phyloP scores from a whole-genome alignment of 2,329 filamentous ascomycete species.

The Iodosphaeria phyllophila region DNA sequence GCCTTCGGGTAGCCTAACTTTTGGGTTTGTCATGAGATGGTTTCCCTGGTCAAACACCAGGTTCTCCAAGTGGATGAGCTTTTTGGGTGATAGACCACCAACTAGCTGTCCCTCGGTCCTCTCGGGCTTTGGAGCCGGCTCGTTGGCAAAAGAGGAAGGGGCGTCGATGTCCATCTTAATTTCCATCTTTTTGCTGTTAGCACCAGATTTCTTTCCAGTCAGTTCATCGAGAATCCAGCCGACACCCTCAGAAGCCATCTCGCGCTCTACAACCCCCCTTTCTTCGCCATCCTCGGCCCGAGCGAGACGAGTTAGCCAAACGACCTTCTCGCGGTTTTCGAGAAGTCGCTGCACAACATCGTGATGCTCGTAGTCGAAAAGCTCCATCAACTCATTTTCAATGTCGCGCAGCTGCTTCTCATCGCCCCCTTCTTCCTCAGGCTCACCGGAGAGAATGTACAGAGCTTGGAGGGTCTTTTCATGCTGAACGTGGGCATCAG shows the following conservation, averaged over 20 bases:
- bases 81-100: constrained; percentile 70
- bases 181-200: constrained; percentile 51
- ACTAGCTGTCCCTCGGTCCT: constrained; percentile 49
- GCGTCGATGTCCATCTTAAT: constrained; percentile 93
- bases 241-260: constrained; percentile 81
- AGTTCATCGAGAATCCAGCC: constrained; percentile 79
- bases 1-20: constrained; percentile 80
- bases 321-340: constrained; percentile 79
- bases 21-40: constrained; percentile 98
- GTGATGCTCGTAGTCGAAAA: constrained; percentile 94
- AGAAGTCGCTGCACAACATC: constrained; percentile 84
- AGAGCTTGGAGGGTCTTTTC: constrained; percentile 80
- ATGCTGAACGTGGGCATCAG: constrained; percentile 82
- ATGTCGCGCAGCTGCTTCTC: constrained; percentile 81
- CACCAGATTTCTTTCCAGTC: constrained; percentile 47
- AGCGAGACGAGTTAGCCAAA: constrained; percentile 84
- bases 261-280: constrained; percentile 60
- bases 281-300: constrained; percentile 64
- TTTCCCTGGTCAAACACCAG: constrained; percentile 95
- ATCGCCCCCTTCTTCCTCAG: constrained; percentile 52
- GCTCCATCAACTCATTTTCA: constrained; percentile 94
- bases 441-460: constrained; percentile 60
- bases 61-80: constrained; percentile 85
- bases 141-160: constrained; percentile 37
- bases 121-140: constrained; percentile 28